phyloP scores from a whole-genome alignment of 352 stramenopile genomes.

The Hyaloperonospora arabidopsidis region DNA sequence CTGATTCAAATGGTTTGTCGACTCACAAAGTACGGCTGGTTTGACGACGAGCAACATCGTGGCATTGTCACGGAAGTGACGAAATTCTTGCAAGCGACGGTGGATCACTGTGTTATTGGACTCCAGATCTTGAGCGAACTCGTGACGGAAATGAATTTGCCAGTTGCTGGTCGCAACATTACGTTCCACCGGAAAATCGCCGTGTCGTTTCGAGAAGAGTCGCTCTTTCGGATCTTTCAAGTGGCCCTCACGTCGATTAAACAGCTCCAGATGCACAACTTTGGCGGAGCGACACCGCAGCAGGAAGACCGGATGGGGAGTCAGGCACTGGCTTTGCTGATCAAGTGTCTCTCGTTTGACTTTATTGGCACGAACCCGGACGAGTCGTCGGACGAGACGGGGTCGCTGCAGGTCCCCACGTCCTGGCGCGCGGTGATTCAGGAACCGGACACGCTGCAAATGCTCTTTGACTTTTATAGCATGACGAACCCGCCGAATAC shows the following conservation, averaged over 20 bases:
- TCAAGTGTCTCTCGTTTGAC: conserved; percentile 96
- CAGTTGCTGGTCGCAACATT: conserved; percentile 89
- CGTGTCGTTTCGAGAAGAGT: conserved; percentile 95
- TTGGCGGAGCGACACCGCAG: conserved; percentile 59
- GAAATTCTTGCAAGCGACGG: conserved; percentile 95
- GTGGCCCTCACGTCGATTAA: conserved; percentile 93
- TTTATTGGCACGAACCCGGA: conserved; percentile 99
- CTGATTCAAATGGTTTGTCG: conserved; percentile 97
- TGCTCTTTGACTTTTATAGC: conserved; percentile 97
- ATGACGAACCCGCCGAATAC: conserved; percentile 89
- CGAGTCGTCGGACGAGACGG: conserved; percentile 95
- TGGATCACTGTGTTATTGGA: conserved; percentile 97
- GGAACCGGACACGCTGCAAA: conserved; percentile 89
- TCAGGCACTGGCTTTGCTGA: conserved; percentile 87
- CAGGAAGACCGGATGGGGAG: conserved; percentile 92
- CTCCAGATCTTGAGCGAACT: conserved; percentile 97
- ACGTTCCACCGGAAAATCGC: conserved; percentile 97
- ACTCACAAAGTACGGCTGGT: conserved; percentile 99
- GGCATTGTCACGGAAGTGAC: conserved; percentile 96
- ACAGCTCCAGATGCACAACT: conserved; percentile 90
- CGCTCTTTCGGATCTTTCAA: conserved; percentile 94
- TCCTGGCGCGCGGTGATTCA: conserved; percentile 93
- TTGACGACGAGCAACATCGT: conserved; percentile 94
- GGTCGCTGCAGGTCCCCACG: conserved; percentile 94
- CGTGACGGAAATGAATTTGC: conserved; percentile 97